Conservation (phyloP, 2,329 filamentous ascomycete genomes). For the Clonostachys sp. region DNA sequence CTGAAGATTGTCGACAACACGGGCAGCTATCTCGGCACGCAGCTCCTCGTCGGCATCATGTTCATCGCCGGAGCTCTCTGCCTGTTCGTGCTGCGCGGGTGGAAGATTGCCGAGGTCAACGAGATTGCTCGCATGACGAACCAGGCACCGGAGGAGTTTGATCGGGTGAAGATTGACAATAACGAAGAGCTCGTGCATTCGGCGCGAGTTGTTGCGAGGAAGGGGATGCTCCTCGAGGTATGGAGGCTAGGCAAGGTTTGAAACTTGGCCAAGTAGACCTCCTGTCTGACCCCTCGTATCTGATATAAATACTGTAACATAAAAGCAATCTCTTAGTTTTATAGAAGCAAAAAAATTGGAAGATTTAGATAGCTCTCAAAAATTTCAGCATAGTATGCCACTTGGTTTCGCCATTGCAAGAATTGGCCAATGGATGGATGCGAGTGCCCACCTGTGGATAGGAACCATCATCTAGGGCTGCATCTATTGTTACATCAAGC, state of each 20-base stretch:
- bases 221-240: constrained; percentile 23
- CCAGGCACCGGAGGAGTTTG: constrained; percentile 18
- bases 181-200: constrained; percentile 15
- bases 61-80: constrained; percentile 43
- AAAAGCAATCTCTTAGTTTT: no score
- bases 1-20: constrained; percentile 43
- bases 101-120: constrained; percentile 28
- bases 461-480: no score
- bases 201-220: constrained; percentile 16
- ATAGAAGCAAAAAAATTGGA: no score
- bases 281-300: no score
- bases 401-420: no score
- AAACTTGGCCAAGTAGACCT: neutral
- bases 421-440: no score
- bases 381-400: no score
- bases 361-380: no score
- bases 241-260: constrained; percentile 19
- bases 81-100: constrained; percentile 24
- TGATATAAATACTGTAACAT: no score
- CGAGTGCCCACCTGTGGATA: no score
- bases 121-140: constrained; percentile 20
- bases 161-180: constrained; percentile 19
- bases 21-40: constrained; percentile 44
- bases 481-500: no score
- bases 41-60: constrained; percentile 58